Evolutionary conservation across 1,284 basidiomycete species (phyloP), one percentile per base, ranked within the genome.

Genomic region (Neolentinus lepideus): DNA sequence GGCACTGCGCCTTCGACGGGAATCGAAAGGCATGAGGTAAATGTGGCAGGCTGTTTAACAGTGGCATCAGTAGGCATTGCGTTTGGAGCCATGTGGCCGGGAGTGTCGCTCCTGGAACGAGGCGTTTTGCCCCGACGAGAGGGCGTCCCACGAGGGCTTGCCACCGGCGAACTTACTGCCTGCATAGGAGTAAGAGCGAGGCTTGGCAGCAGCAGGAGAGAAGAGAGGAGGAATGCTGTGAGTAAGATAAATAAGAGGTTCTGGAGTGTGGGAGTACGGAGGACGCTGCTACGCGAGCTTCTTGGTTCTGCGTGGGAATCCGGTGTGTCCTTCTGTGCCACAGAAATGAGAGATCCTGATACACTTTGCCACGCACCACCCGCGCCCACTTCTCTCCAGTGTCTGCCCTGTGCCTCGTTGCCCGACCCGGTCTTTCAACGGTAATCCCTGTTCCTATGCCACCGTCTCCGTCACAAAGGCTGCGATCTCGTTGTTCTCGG

Each of bases 11-110:
- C 84, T 67, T 86, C 78, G 56, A 87, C 84, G 54, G 77, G 76
- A 65, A 88, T 87, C 68, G 78, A 76, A 61, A 87, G 76, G 61
- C 81, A 87, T 29, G 84, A 83, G 60, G 78, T 78, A 67, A 87
- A 82, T 25, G 80, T 78, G 55, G 77, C 66, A 52, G 71, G 59
- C 12, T 66, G 64, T 66, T 65, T 64, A 71, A 66, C 69, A 73
- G 78, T 63, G 65, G 74, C 72, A 67, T 76, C 75, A 62, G 71
- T 60, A 51, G 55, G 55, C 36, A 48, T 54, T 11, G 60, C 33
- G 27, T 53, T 22, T 48, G 63, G 22, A 2, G 60, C 72, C 59
- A 71, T 67, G 59, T 72, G 67, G 64, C 69, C 70, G 62, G 76
- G 74, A 58, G 71, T 72, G 61, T 69, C 69, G 69, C 77, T 73